Percentiles rank a stretch among this genome's conserved stretches.
These are phyloP conservation scores for Baudoinia panamericana DNA, from an alignment of 495 filamentous ascomycete genomes.

Conservation along the genomic window DNA sequence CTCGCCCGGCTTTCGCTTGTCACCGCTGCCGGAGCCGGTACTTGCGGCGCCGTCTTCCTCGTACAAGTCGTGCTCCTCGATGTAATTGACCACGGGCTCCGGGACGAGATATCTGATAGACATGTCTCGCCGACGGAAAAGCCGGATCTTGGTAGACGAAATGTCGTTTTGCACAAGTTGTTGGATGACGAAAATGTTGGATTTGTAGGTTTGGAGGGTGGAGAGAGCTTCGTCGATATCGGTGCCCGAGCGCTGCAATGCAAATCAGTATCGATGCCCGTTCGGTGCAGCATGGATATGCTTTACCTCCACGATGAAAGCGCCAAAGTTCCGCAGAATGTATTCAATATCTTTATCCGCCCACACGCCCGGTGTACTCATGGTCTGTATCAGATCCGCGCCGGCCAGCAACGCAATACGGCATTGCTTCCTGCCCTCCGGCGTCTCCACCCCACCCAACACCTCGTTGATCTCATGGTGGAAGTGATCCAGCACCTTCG, in stretches of 20 bases:
- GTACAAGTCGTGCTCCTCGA: conserved; percentile 62
- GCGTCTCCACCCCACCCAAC: conserved; percentile 56
- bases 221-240: conserved; percentile 54
- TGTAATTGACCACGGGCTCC: conserved; percentile 59
- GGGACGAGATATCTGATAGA: conserved; percentile 58
- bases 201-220: conserved; percentile 46
- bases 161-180: conserved; percentile 87
- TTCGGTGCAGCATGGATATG: background rate
- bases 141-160: conserved; percentile 74
- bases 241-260: conserved; percentile 63
- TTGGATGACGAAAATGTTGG: conserved; percentile 77
- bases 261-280: background rate
- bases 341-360: conserved; percentile 67
- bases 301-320: conserved; percentile 54
- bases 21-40: conserved; percentile 18
- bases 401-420: conserved; percentile 62
- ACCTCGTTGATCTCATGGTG: conserved; percentile 74
- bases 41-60: conserved; percentile 44
- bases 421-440: conserved; percentile 44
- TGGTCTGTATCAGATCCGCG: conserved; percentile 54
- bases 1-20: conserved; percentile 1
- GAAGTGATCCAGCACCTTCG: conserved; percentile 78
- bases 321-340: conserved; percentile 74
- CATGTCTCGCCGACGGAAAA: conserved; percentile 71
- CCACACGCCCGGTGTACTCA: conserved; percentile 68